Conservation (phyloP, 805 yeast species). For the Torulaspora maleeae region DNA sequence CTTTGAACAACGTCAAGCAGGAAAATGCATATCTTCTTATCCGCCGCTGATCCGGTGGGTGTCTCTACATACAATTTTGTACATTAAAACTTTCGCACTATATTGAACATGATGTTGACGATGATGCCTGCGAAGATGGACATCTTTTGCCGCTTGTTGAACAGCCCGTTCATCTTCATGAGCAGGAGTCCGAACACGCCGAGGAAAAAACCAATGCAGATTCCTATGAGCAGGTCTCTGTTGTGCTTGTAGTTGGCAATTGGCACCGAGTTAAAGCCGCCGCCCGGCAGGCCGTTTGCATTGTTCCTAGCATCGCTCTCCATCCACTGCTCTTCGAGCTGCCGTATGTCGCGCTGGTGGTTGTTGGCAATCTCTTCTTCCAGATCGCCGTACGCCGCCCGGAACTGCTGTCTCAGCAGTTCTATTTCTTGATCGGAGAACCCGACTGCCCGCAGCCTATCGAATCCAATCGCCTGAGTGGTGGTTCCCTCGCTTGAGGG, state of each 20-base stretch:
- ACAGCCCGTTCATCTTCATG: slow-evolving; percentile 53
- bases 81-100: slow-evolving; percentile 39
- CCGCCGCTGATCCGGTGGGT: slow-evolving; percentile 50
- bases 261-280: slow-evolving; percentile 40
- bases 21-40: slow-evolving; percentile 88
- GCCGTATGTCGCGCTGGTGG: slow-evolving; percentile 43
- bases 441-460: slow-evolving; percentile 76
- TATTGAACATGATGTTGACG: slow-evolving; percentile 63
- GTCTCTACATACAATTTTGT: slow-evolving; percentile 4
- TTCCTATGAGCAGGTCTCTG: slow-evolving; percentile 64
- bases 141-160: slow-evolving; percentile 59
- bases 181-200: slow-evolving; percentile 70
- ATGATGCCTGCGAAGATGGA: slow-evolving; percentile 68
- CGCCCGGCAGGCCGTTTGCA: slow-evolving; percentile 46
- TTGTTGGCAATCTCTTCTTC: slow-evolving; percentile 21
- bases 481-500: slow-evolving; percentile 27
- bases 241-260: slow-evolving; percentile 45
- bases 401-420: slow-evolving; percentile 70
- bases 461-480: slow-evolving; percentile 73
- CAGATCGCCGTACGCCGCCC: slow-evolving; percentile 55
- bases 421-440: slow-evolving; percentile 72
- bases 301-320: slow-evolving; percentile 68
- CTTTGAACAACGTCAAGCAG: slow-evolving; percentile 82
- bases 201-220: slow-evolving; percentile 65
- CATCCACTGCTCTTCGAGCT: slow-evolving; percentile 84